phyloP scores from a whole-genome alignment of 441 rosid genomes.

The Aleurites moluccanus region DNA sequence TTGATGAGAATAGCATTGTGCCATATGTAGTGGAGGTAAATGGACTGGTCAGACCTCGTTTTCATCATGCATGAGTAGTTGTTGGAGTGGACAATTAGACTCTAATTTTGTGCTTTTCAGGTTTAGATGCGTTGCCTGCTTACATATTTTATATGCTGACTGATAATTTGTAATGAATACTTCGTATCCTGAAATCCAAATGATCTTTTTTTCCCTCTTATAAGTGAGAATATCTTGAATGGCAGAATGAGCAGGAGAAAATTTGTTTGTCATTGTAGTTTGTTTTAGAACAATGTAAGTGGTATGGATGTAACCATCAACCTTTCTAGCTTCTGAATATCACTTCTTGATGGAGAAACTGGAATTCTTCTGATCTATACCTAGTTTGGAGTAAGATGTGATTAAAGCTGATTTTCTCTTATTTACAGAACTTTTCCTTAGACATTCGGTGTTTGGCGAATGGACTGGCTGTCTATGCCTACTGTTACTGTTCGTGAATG shows the following conservation, averaged over 20 bases:
- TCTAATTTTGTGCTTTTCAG: not conserved
- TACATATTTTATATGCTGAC: not conserved
- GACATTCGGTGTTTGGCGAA: constrained; percentile 47
- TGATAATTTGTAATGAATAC: not conserved
- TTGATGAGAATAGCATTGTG: no score
- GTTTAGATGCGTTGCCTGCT: not conserved
- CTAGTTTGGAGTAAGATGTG: not conserved
- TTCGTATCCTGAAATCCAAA: not conserved
- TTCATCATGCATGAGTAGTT: no score
- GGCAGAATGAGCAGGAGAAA: not conserved
- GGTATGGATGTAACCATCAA: not conserved
- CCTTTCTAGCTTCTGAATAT: not conserved
- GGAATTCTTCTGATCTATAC: not conserved
- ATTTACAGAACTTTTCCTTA: constrained; percentile 32
- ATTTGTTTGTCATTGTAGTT: not conserved
- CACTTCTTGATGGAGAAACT: not conserved
- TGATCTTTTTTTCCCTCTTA: not conserved
- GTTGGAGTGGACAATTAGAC: not conserved
- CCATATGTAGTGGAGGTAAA: no score
- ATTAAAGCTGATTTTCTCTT: constrained; percentile 8
- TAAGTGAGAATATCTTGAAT: not conserved
- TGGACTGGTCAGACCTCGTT: no score
- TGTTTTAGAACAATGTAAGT: not conserved
- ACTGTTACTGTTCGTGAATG: constrained; percentile 57
- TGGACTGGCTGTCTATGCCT: constrained; percentile 74